Evolutionary conservation across 352 stramenopile genomes (phyloP).

Genomic region (Globisporangium spiculum): DNA sequence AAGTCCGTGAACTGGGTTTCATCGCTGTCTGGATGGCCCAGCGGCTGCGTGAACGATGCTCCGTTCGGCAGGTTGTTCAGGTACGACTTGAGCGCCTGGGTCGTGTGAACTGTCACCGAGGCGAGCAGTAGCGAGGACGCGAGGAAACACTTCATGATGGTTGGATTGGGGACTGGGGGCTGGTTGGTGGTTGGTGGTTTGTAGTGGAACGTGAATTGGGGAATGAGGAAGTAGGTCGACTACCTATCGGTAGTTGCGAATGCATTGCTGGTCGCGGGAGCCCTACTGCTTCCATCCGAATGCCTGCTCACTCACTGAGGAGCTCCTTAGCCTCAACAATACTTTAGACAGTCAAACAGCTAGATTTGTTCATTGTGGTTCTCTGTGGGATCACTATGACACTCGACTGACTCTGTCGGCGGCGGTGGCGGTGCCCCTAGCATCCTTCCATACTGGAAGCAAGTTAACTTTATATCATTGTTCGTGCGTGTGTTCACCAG

Average conservation of each 20-base stretch:
- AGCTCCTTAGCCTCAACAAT: no score
- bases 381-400: no score
- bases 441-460: no score
- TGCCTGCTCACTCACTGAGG: no score
- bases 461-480: no score
- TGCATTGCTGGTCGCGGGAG: no score
- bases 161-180: slow-evolving; percentile 5
- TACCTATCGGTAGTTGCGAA: not conserved
- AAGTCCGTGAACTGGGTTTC: slow-evolving; percentile 22
- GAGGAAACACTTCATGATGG: slow-evolving; percentile 74
- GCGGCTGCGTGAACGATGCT: slow-evolving; percentile 24
- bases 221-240: slow-evolving; percentile 13
- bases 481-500: no score
- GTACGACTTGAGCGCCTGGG: slow-evolving; percentile 33
- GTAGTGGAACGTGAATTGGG: slow-evolving; percentile 10
- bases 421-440: no score
- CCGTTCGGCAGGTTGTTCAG: slow-evolving; percentile 41
- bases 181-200: not conserved
- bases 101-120: slow-evolving; percentile 75
- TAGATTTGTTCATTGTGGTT: no score
- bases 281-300: no score
- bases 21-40: slow-evolving; percentile 34
- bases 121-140: slow-evolving; percentile 59
- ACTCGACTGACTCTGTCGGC: no score
- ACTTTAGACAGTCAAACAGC: no score